These are phyloP conservation scores for Neurospora sp. DNA, from an alignment of 2,329 filamentous ascomycete species.

Conservation along the genomic window DNA sequence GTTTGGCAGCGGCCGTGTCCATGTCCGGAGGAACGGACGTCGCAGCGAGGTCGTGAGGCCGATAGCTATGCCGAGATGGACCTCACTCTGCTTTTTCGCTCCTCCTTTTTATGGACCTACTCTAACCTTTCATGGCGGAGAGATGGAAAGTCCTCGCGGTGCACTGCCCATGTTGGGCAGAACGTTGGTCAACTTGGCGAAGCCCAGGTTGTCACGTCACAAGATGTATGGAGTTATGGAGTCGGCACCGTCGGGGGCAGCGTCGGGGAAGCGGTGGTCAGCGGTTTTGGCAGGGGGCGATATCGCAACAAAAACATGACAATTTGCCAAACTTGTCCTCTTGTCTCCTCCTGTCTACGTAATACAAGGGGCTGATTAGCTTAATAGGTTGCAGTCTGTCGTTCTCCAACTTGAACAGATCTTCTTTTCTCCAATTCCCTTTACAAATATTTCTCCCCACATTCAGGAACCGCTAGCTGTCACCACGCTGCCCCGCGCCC, in stretches of 20 bases:
- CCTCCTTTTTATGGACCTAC: neutral
- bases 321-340: neutral
- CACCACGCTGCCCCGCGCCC: neutral
- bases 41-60: neutral
- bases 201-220: neutral
- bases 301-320: neutral
- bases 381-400: neutral
- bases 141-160: neutral
- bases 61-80: neutral
- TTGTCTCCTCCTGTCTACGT: neutral
- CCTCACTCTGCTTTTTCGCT: neutral
- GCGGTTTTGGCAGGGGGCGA: neutral
- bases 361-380: neutral
- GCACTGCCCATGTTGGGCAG: neutral
- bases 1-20: neutral
- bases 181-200: neutral
- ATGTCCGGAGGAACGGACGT: neutral
- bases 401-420: neutral
- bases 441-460: neutral
- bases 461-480: neutral
- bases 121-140: neutral
- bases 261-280: neutral
- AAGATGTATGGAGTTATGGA: neutral
- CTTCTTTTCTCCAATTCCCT: neutral
- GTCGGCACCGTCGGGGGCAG: neutral